Evolutionary conservation across 495 filamentous ascomycete genomes (phyloP).

Genomic region (Sabuloglossum arenarium): DNA sequence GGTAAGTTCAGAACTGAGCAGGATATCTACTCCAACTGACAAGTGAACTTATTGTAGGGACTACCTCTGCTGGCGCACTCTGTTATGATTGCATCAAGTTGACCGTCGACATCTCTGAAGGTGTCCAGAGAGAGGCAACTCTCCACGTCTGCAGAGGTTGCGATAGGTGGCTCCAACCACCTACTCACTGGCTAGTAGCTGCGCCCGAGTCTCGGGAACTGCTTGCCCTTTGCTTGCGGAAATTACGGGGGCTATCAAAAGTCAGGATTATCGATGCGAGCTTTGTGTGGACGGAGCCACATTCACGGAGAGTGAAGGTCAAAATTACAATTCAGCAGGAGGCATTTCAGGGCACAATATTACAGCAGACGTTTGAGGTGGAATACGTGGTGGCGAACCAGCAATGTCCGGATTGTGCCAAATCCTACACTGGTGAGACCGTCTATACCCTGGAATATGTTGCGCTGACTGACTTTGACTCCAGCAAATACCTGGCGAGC

Average conservation of each 20-base stretch:
- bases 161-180: slow-evolving; percentile 83
- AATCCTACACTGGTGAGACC: slow-evolving; percentile 58
- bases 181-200: slow-evolving; percentile 64
- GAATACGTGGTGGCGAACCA: slow-evolving; percentile 73
- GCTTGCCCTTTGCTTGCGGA: slow-evolving; percentile 69
- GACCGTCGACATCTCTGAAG: slow-evolving; percentile 81
- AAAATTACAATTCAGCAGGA: slow-evolving; percentile 81
- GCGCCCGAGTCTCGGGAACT: slow-evolving; percentile 71
- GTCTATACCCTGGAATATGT: neutral
- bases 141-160: slow-evolving; percentile 79
- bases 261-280: slow-evolving; percentile 84
- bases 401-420: slow-evolving; percentile 80
- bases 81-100: slow-evolving; percentile 89
- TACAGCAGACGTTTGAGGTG: slow-evolving; percentile 91
- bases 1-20: slow-evolving; percentile 18
- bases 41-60: slow-evolving; percentile 14
- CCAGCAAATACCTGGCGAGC: slow-evolving; percentile 63
- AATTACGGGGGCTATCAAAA: slow-evolving; percentile 59
- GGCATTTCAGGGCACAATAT: slow-evolving; percentile 49
- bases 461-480: neutral
- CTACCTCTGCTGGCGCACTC: slow-evolving; percentile 63
- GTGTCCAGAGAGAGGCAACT: slow-evolving; percentile 67
- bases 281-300: slow-evolving; percentile 97
- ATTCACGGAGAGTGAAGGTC: slow-evolving; percentile 72
- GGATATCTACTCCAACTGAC: neutral